phyloP scores from a whole-genome alignment of 345 rosid species.

The Boechera retrofracta region DNA sequence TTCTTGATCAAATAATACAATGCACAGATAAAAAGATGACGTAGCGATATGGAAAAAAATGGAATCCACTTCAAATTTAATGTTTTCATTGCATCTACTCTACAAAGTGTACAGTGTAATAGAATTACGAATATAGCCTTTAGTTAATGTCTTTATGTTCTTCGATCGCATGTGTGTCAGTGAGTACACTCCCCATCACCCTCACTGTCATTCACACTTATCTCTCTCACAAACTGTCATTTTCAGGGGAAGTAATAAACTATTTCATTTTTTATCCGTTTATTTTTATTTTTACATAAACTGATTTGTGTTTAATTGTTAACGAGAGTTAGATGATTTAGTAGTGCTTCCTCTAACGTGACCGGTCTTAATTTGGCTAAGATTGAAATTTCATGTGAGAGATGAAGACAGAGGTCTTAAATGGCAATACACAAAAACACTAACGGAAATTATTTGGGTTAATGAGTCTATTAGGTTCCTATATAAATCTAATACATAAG shows the following conservation, averaged over 20 bases:
- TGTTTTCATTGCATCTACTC: neutral
- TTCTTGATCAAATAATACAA: neutral
- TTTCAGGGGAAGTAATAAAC: neutral
- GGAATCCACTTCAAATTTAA: no score
- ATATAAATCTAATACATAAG: neutral
- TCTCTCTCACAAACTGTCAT: neutral
- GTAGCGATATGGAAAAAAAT: no score
- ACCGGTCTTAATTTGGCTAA: neutral
- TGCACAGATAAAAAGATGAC: no score
- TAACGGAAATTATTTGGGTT: neutral
- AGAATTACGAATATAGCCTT: neutral
- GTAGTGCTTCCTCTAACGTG: neutral
- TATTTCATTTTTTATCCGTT: neutral
- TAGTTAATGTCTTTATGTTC: neutral
- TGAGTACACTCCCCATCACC: slow-evolving; percentile 19
- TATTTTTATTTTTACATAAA: neutral
- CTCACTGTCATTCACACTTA: neutral
- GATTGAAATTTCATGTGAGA: neutral
- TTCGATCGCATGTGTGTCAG: slow-evolving; percentile 25
- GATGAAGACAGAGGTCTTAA: neutral
- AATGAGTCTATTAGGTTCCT: neutral
- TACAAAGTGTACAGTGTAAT: neutral
- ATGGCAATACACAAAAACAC: neutral
- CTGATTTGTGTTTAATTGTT: neutral
- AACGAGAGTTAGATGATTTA: neutral